phyloP scores from a whole-genome alignment of 2,329 filamentous ascomycete genomes.

The Ascochyta pisi region DNA sequence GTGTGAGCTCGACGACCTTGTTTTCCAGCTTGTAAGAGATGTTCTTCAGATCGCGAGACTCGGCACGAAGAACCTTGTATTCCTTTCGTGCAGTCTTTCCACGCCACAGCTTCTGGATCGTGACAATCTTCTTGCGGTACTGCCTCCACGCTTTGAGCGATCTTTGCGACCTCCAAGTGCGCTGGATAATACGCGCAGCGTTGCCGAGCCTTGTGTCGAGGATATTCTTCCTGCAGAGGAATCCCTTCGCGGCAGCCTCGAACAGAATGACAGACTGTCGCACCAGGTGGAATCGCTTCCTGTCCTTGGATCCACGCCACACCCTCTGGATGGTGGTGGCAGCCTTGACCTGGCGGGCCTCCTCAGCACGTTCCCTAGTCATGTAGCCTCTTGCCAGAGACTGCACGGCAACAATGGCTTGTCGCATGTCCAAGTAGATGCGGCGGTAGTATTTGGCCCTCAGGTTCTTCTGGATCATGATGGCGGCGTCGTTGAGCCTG shows the following conservation, averaged over 20 bases:
- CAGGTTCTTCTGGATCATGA: slow-evolving; percentile 99
- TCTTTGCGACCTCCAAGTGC: slow-evolving; percentile 82
- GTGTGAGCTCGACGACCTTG: slow-evolving; percentile 98
- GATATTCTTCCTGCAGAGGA: slow-evolving; percentile 86
- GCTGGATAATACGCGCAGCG: slow-evolving; percentile 87
- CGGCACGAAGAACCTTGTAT: slow-evolving; percentile 92
- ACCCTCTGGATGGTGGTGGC: slow-evolving; percentile 94
- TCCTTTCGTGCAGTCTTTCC: slow-evolving; percentile 79
- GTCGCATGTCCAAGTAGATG: slow-evolving; percentile 85
- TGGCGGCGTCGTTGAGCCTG: slow-evolving; percentile 89
- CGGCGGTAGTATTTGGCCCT: slow-evolving; percentile 93
- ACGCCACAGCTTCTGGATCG: slow-evolving; percentile 93
- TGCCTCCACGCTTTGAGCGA: slow-evolving; percentile 83
- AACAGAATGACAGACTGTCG: slow-evolving; percentile 85
- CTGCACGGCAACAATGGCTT: slow-evolving; percentile 81
- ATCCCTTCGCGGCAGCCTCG: slow-evolving; percentile 90
- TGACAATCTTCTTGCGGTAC: slow-evolving; percentile 86
- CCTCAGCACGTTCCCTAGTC: slow-evolving; percentile 78
- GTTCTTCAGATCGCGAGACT: slow-evolving; percentile 97
- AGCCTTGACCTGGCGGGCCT: slow-evolving; percentile 81
- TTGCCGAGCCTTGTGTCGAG: slow-evolving; percentile 94
- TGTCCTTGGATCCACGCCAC: slow-evolving; percentile 91
- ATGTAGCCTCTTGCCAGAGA: slow-evolving; percentile 77
- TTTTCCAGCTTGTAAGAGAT: slow-evolving; percentile 99
- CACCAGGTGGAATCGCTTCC: slow-evolving; percentile 78